Evolutionary conservation across 75 land plant species (phyloP).

Genomic region (Picea glauca): DNA sequence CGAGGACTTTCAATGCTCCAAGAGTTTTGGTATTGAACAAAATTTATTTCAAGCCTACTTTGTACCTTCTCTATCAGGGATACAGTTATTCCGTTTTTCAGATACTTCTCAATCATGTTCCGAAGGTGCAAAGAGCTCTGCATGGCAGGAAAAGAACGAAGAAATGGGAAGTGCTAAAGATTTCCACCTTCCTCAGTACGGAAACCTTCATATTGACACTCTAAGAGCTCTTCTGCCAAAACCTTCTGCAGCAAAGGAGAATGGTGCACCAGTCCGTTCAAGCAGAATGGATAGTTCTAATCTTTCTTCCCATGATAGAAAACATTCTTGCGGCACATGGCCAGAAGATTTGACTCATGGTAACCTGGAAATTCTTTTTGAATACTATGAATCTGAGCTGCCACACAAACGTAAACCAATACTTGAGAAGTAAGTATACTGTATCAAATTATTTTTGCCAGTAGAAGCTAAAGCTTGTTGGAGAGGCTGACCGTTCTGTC

Average conservation of each 20-base stretch:
- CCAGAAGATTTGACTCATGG: neutral
- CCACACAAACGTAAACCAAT: constrained; percentile 59
- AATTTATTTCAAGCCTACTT: constrained; percentile 51
- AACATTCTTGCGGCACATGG: constrained; percentile 12
- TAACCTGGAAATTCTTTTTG: constrained; percentile 52
- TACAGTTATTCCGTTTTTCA: constrained; percentile 53
- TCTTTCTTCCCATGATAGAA: neutral
- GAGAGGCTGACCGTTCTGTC: too few species aligned
- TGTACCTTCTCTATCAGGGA: constrained; percentile 73
- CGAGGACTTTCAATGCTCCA: constrained; percentile 14
- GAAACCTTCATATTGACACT: constrained; percentile 15
- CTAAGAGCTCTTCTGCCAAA: constrained; percentile 23
- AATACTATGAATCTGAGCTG: constrained; percentile 61
- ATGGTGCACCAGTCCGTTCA: neutral
- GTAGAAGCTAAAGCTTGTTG: neutral
- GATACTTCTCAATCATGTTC: neutral
- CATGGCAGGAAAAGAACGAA: constrained; percentile 1
- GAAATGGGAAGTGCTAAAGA: neutral
- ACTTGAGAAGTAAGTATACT: constrained; percentile 37
- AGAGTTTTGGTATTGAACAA: constrained; percentile 11
- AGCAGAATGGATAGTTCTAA: neutral
- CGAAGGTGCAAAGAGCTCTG: neutral
- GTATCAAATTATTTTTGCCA: neutral
- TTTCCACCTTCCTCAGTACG: constrained; percentile 7
- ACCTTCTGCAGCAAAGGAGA: constrained; percentile 1